Evolutionary conservation across 352 stramenopile genomes (phyloP).

Genomic region (Lagenidium giganteum): DNA sequence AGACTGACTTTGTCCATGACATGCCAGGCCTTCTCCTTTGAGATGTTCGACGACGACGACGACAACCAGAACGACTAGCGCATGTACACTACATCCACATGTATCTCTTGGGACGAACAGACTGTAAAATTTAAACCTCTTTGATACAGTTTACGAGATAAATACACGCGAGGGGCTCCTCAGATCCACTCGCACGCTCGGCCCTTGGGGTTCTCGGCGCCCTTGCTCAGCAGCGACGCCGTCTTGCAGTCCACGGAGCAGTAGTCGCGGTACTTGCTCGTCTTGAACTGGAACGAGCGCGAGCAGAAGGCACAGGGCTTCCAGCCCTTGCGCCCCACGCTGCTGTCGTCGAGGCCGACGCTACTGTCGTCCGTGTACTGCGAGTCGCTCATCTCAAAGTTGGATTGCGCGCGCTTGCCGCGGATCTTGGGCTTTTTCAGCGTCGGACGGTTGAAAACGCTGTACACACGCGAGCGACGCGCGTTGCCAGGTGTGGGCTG

Average conservation of each 20-base stretch:
- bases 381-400: too few species aligned
- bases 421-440: too few species aligned
- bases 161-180: constrained; percentile 5
- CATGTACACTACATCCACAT: constrained; percentile 13
- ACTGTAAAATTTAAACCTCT: background rate
- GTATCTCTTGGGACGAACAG: background rate
- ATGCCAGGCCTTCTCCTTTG: constrained; percentile 4
- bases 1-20: background rate
- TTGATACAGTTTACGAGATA: constrained; percentile 1
- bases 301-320: constrained; percentile 12
- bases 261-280: constrained; percentile 24
- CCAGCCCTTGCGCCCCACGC: too few species aligned
- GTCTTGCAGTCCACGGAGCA: constrained; percentile 23
- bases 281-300: constrained; percentile 8
- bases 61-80: background rate
- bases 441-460: too few species aligned
- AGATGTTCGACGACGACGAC: constrained; percentile 19
- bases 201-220: background rate
- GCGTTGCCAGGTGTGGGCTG: too few species aligned
- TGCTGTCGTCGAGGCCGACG: background rate
- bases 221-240: constrained; percentile 8
- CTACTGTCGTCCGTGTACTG: background rate
- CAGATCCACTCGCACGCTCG: constrained; percentile 21
- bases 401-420: too few species aligned
- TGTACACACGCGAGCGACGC: too few species aligned